Evolutionary conservation across 1,284 basidiomycete genomes (phyloP).

Genomic region (Trametes sp.): DNA sequence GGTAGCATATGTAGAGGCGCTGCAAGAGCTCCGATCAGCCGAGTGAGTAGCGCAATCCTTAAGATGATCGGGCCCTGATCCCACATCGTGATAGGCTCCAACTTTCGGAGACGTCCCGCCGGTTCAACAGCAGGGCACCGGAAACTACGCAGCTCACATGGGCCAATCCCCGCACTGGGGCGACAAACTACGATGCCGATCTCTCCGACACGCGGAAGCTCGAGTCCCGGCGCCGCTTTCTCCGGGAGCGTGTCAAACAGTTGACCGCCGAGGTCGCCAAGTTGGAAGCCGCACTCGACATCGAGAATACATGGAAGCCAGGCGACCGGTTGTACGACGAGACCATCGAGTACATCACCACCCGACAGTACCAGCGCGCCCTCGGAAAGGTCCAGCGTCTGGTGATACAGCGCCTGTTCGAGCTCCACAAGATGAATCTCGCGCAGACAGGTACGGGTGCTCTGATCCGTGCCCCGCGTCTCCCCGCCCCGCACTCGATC

Average conservation of each 20-base stretch:
- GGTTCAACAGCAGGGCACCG: neutral
- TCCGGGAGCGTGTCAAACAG: constrained; percentile 3
- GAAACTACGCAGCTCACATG: neutral
- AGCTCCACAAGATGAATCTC: constrained; percentile 41
- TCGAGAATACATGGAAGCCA: constrained; percentile 34
- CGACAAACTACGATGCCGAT: constrained; percentile 12
- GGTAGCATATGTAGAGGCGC: too few relatives aligned
- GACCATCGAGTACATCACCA: constrained; percentile 24
- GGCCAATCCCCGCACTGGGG: neutral
- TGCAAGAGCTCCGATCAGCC: too few relatives aligned
- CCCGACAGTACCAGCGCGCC: constrained; percentile 34
- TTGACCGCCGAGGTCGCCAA: constrained; percentile 21
- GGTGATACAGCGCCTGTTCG: constrained; percentile 40
- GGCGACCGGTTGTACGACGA: constrained; percentile 22
- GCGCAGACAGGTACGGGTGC: constrained; percentile 29
- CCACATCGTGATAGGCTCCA: neutral
- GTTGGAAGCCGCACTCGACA: constrained; percentile 34
- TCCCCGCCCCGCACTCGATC: neutral
- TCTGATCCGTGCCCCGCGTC: neutral
- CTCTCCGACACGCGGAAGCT: constrained; percentile 16
- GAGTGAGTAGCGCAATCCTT: neutral
- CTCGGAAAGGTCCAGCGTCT: constrained; percentile 39
- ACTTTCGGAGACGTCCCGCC: neutral
- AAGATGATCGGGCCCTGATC: neutral
- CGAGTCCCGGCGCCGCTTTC: constrained; percentile 13